Evolutionary conservation across 441 rosid species (phyloP), one percentile per base, ranked within the genome.

Genomic region (Populus tomentosa): DNA sequence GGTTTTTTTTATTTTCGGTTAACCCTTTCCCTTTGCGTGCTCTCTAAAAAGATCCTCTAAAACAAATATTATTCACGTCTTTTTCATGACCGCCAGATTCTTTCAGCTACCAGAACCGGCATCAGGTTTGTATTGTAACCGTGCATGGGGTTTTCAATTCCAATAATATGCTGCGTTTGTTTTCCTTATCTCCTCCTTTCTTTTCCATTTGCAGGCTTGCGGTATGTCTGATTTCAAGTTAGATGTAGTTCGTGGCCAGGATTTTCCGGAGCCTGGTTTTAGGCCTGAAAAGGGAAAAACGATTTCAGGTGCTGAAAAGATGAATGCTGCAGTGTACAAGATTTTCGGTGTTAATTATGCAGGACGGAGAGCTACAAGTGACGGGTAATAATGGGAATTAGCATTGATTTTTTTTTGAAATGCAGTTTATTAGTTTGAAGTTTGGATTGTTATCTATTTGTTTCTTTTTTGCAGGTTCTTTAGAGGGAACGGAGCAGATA

Each of bases 11-110:
- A 16, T 66, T 73, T 70, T 71, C 75, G 24, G 63, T 10, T 77
- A 75, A 62, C 62, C 36, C 62, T 80, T 78, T 73, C 83, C 85
- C 90, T 87, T 94, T 90, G 94, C 93, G 92, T 94, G 89, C 77
- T 70, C 70, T 77, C 71, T 64, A 79, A 90, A 89, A 88, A 81
- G 84, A 20, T 56, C 5, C 24, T 40, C 65, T 0, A 56, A 56
- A 56, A 56, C 62, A 6, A 7, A 6, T 56, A 56, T 0, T 36
- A 32, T 62, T 80, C 80, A 72, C 82, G 67, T 70, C 74, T 35
- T 82, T 38, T 67, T 11, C 76, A 77, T 80, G 83, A 77, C 76
- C 72, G 74, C 61, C 80, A 46, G 6, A 64, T 72, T 74, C 16
- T 50, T 79, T 63, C 14, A 3, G 53, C n/a, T 20, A 16, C 62